A percentile compares a stretch with the other conserved stretches of the same genome.
Evolutionary conservation across 179 eudicot genomes (phyloP).

Genomic region (Amaranthus tricolor): DNA sequence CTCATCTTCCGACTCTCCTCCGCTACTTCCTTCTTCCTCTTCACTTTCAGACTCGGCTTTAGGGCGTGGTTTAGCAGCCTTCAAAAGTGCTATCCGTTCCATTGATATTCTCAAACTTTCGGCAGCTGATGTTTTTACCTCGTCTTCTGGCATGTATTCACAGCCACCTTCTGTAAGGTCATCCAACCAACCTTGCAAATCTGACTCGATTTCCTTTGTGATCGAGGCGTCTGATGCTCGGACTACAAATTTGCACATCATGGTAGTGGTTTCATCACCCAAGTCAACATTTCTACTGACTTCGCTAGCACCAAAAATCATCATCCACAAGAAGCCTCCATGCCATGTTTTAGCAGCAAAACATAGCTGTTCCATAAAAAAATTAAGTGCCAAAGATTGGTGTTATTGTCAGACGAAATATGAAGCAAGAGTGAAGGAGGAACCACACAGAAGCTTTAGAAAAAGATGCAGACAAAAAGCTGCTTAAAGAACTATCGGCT

Average conservation of each 20-base stretch:
- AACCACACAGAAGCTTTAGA: not conserved
- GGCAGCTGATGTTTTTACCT: conserved; percentile 81
- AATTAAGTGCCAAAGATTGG: conserved; percentile 4
- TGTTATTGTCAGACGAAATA: not conserved
- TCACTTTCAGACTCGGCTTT: conserved; percentile 52
- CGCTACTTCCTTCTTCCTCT: conserved; percentile 40
- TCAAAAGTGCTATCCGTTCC: conserved; percentile 87
- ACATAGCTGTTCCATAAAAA: conserved; percentile 78
- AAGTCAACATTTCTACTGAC: conserved; percentile 95
- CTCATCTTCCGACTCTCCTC: conserved; percentile 25
- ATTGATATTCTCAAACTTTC: conserved; percentile 81
- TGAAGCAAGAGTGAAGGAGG: not conserved
- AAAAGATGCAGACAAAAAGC: not conserved
- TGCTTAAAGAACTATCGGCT: not conserved
- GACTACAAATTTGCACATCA: conserved; percentile 93
- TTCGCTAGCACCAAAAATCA: conserved; percentile 98
- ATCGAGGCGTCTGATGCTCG: conserved; percentile 94
- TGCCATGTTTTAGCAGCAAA: conserved; percentile 96
- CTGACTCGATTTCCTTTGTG: conserved; percentile 81
- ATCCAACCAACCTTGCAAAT: conserved; percentile 83
- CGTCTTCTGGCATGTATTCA: conserved; percentile 96
- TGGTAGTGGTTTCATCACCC: conserved; percentile 91
- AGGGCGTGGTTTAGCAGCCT: conserved; percentile 76
- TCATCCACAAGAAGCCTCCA: conserved; percentile 95
- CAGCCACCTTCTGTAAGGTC: conserved; percentile 97